Percentiles rank a stretch among this genome's conserved stretches.
Evolutionary conservation across 352 stramenopile species (phyloP).

Genomic region (Phytophthora gonapodyides): DNA sequence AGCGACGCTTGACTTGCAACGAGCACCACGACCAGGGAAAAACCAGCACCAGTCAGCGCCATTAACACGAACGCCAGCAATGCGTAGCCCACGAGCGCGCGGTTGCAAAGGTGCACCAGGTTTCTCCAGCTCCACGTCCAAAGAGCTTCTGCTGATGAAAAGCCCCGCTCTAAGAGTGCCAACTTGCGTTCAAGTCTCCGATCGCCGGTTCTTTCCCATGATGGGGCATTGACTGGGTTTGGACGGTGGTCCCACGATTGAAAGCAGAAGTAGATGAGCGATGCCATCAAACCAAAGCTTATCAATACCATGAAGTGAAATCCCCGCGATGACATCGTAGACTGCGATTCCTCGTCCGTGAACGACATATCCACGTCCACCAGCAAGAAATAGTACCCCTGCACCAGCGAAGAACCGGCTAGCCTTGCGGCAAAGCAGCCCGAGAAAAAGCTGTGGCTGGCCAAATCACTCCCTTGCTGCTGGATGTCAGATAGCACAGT

Average conservation of each 20-base stretch:
- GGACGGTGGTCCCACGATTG: slow-evolving; percentile 43
- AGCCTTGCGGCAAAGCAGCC: slow-evolving; percentile 52
- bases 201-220: neutral
- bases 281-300: slow-evolving; percentile 41
- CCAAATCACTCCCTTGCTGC: slow-evolving; percentile 14
- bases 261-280: slow-evolving; percentile 53
- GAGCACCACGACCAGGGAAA: slow-evolving; percentile 37
- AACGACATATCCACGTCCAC: slow-evolving; percentile 38
- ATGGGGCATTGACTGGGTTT: neutral
- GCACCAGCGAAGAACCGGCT: slow-evolving; percentile 45
- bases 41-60: slow-evolving; percentile 28
- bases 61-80: slow-evolving; percentile 36
- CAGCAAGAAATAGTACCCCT: slow-evolving; percentile 63
- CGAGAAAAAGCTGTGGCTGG: slow-evolving; percentile 38
- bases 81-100: slow-evolving; percentile 32
- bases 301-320: slow-evolving; percentile 47
- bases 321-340: slow-evolving; percentile 17
- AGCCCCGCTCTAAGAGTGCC: slow-evolving; percentile 23
- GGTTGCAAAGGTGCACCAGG: slow-evolving; percentile 36
- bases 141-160: slow-evolving; percentile 21
- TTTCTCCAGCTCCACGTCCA: slow-evolving; percentile 34
- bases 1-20: slow-evolving; percentile 35
- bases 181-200: slow-evolving; percentile 45
- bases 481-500: slow-evolving; percentile 13
- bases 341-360: neutral